Conservation (phyloP, 164 flowering plant genomes). For the Saururus chinensis region DNA sequence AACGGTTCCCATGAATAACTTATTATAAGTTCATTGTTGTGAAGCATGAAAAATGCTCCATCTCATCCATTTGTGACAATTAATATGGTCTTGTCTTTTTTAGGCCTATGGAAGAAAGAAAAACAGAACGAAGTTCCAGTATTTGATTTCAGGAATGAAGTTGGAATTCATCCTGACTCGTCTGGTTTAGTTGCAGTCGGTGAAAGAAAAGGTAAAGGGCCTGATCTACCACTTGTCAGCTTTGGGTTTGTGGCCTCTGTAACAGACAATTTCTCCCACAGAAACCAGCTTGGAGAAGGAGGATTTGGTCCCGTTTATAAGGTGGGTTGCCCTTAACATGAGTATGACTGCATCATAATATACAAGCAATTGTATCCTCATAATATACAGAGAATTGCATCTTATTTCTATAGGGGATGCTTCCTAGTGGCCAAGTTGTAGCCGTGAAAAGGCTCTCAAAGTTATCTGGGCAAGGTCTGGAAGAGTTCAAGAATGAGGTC, state of each 20-base stretch:
- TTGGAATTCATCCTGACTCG: not conserved
- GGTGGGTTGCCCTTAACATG: slow-evolving; percentile 21
- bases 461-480: slow-evolving; percentile 59
- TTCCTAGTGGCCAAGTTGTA: slow-evolving; percentile 40
- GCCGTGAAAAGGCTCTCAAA: slow-evolving; percentile 76
- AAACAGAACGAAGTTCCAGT: slow-evolving; percentile 5
- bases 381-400: no score
- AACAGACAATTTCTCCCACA: slow-evolving; percentile 41
- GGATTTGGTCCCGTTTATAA: slow-evolving; percentile 83
- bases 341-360: no score
- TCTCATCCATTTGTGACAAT: no score
- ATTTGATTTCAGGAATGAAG: slow-evolving; percentile 14
- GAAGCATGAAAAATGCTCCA: no score
- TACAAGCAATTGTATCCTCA: no score
- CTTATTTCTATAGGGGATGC: slow-evolving; percentile 28
- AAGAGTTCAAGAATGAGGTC: slow-evolving; percentile 67
- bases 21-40: no score
- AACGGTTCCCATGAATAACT: no score
- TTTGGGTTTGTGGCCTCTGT: slow-evolving; percentile 32
- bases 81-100: not conserved
- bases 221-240: slow-evolving; percentile 38
- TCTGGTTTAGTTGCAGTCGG: slow-evolving; percentile 2
- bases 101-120: slow-evolving; percentile 8
- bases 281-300: slow-evolving; percentile 64
- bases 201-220: slow-evolving; percentile 25